Evolutionary conservation across 2,329 filamentous ascomycete species (phyloP), one percentile per base, ranked within the genome.

Genomic region (Dothidotthia symphoricarpi): DNA sequence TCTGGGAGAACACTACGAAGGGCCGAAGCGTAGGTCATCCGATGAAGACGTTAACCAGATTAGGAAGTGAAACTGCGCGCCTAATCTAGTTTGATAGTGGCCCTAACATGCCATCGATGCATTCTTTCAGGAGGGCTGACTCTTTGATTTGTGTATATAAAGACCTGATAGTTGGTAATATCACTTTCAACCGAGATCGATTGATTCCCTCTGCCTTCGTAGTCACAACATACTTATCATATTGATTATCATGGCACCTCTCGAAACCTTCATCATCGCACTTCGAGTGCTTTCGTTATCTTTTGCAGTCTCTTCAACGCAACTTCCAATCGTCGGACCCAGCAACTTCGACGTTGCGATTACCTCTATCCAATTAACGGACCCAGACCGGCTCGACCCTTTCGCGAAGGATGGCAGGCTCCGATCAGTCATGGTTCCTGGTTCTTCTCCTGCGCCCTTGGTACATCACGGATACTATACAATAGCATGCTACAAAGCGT

Each of bases 381-480:
- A 60, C 33, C 13, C 27, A 8, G 9, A 28, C 14, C 53, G 56
- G n/a, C 30, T 36, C 2, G 55, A 61, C 17, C 49, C 51, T 3
- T 59, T 52, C 19, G 45, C 50, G n/a, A 45, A 46, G 2, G 41
- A 58, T 24, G 39, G 43, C 10, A 37, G 45, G 17, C 8, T 16
- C 9, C 51, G 55, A n/a, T 43, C 32, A 7, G 39, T 61, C 16
- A 51, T 61, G 57, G 34, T 58, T 1, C 57, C 59, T 6, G 33
- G 42, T n/a, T 77, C 3, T 73, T 78, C 41, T 74, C 69, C 0
- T 68, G 72, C 1, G 75, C 72, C 3, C 61, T 70, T n/a, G 68
- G 65, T 3, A 66, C 66, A 14, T 69, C 72, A 0, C 64, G 74
- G 1, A 51, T 72, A 1, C 28, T 73, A 0, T 72, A 77, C 48